Base-by-base conservation (phyloP, 1,139 yeast species). In the Hyphopichia burtonii region DNA sequence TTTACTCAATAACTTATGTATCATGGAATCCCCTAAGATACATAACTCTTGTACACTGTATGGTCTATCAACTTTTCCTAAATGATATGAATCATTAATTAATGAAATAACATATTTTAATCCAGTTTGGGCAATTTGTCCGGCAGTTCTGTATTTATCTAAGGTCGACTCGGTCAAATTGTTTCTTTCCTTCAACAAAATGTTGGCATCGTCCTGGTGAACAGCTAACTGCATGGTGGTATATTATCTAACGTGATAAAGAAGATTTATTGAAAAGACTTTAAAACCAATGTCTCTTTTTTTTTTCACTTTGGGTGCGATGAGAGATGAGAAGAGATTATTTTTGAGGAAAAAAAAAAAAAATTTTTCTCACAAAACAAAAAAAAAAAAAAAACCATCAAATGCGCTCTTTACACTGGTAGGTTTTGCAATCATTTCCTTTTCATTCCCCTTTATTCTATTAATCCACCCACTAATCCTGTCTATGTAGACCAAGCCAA, bases 51-150 rank as follows among this genome's bases (percentile, higher is more conserved):
- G 83, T 39, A 86, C 75, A 2, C 81, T 70, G 54, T 78, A 68
- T 27, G 74, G 72, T 30, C 67, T 61, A 25, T 65, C 69, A 22
- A 74, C 65, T 39, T 72, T 70, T 40, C 69, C 68, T 47, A 68
- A 70, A 59, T 86, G 94, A 63, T 84, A 86, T 22, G 84, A 76
- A 58, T 80, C 80, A 62, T 85, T 83, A 51, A 91, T 82, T 57
- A 88, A 75, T 43, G 78, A 73, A 34, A 79, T 71, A 43, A 87
- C 68, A 59, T 86, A 85, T 46, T 77, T 71, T 52, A 91, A 71
- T 41, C 90, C 87, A 16, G 96, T 85, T 66, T 90, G 97, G n/a
- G 94, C 73, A 53, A 91, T 83, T 65, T 87, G 91, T 36, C 96
- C 98, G 8, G 96, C 96, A 40, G 82, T 74, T 61, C 96, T 78